phyloP scores from a whole-genome alignment of 2,329 filamentous ascomycete genomes.

The Colletotrichum sp. region DNA sequence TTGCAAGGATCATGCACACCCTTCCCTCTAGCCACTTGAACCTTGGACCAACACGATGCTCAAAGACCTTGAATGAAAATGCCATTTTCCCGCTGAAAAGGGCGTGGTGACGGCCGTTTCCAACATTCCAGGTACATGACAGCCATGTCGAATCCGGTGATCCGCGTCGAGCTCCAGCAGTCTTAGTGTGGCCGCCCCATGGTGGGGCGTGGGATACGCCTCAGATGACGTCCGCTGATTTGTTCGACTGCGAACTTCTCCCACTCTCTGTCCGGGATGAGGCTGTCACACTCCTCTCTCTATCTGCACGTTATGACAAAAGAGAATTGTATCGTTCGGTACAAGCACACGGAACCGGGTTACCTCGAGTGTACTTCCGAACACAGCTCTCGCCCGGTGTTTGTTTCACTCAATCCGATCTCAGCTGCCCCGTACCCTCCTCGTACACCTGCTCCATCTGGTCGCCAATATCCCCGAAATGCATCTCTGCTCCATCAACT shows the following conservation, averaged over 20 bases:
- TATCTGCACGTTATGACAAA: constrained; percentile 25
- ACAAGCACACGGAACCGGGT: background rate
- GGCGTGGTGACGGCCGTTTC: constrained; percentile 6
- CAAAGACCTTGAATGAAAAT: background rate
- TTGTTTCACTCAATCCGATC: background rate
- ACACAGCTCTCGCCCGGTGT: background rate
- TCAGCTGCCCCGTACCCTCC: background rate
- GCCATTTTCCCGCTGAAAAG: background rate
- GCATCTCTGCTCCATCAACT: background rate
- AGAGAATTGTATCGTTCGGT: constrained; percentile 8
- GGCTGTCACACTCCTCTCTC: constrained; percentile 19
- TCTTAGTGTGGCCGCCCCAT: constrained; percentile 9
- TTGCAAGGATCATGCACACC: background rate
- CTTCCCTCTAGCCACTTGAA: background rate
- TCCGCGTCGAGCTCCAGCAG: constrained; percentile 17
- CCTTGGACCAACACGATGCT: background rate
- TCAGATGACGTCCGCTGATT: constrained; percentile 21
- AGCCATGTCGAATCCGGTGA: constrained; percentile 20
- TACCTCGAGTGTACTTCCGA: constrained; percentile 10
- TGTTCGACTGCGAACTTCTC: constrained; percentile 15
- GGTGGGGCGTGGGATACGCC: constrained; percentile 20
- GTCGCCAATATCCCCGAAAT: background rate
- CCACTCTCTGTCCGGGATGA: constrained; percentile 22
- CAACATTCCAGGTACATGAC: constrained; percentile 10
- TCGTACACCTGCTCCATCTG: background rate